Evolutionary conservation across 805 yeast species (phyloP).

Genomic region (Blastobotrys peoriensis): DNA sequence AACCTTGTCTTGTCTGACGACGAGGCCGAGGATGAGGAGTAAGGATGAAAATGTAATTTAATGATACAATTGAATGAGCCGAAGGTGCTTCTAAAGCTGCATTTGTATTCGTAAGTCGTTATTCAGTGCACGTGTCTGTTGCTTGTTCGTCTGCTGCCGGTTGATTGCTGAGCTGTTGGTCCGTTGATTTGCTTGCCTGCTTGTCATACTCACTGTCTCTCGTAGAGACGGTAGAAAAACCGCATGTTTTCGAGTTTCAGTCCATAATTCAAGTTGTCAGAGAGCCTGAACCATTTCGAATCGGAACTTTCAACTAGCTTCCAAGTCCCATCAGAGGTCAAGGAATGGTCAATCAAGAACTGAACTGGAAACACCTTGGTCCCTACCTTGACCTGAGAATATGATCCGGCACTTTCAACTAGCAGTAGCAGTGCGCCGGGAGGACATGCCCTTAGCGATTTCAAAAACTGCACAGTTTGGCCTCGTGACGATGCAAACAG

Average conservation of each 20-base stretch:
- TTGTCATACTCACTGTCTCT: slow-evolving; percentile 29
- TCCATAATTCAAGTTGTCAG: slow-evolving; percentile 47
- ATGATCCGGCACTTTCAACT: slow-evolving; percentile 87
- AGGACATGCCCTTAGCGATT: slow-evolving; percentile 47
- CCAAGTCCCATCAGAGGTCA: slow-evolving; percentile 65
- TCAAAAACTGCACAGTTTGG: slow-evolving; percentile 54
- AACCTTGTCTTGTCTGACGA: slow-evolving; percentile 94
- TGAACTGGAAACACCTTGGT: slow-evolving; percentile 75
- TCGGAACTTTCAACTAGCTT: slow-evolving; percentile 58
- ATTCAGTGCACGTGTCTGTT: too few species aligned
- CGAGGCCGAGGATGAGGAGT: slow-evolving; percentile 80
- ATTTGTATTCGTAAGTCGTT: too few species aligned
- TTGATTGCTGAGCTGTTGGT: too few species aligned
- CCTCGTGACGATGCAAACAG: slow-evolving; percentile 63
- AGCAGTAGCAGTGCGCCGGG: slow-evolving; percentile 58
- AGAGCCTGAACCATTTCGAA: slow-evolving; percentile 74
- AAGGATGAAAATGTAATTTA: slow-evolving; percentile 7
- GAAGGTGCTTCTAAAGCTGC: too few species aligned
- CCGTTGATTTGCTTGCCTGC: too few species aligned
- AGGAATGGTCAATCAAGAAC: slow-evolving; percentile 65
- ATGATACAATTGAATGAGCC: background rate
- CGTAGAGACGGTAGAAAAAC: slow-evolving; percentile 70
- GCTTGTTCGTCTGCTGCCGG: too few species aligned
- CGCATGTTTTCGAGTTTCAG: slow-evolving; percentile 83
- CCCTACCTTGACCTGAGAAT: slow-evolving; percentile 73